Base-by-base conservation (phyloP, 345 rosid genomes). In the Linum usitatissimum region DNA sequence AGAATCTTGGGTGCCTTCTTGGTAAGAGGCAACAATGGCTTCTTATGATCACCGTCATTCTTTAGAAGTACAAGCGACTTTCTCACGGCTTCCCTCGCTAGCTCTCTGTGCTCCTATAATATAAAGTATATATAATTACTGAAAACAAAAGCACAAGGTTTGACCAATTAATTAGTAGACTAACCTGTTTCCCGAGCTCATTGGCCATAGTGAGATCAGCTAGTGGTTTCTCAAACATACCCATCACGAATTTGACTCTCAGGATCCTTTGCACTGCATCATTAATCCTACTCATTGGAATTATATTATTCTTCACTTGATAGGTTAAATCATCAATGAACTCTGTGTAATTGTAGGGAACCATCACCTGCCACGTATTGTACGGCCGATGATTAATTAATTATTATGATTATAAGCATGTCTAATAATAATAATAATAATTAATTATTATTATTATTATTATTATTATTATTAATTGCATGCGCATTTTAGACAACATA, bases 291-390 rank as follows among this genome's bases (percentile, higher is more conserved):
- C 48, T 59, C 19, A 59, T 17, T 13, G 62, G 20, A 30, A 59
- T 59, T n/a, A 30, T n/a, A 6, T 31, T 59, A 3, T 59, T 59
- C 45, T 31, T 59, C 62, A 59, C 48, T 30, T 30, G 62, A n/a
- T 31, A 30, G 13, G 48, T 59, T 15, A 58, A 13, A 9, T 12
- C n/a, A 14, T 23, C 38, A n/a, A 58, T 58, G 38, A 58, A 58
- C 30, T 58, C 61, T 30, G 13, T 58, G 39, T 59, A 59, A 19
- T 59, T 59, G 48, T 9, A 31, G 20, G 48, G 20, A 59, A 59
- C 62, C 62, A 59, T 59, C 6, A 59, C 17, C 62, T 59, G 62
- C 19, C 34, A 23, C n/a, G n/a, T n/a, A n/a, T n/a, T n/a, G n/a
- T n/a, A n/a, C n/a, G n/a, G n/a, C n/a, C n/a, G n/a, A n/a, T n/a